Evolutionary conservation across 257 asterid species (phyloP).

Genomic region (Haberlea rhodopensis): DNA sequence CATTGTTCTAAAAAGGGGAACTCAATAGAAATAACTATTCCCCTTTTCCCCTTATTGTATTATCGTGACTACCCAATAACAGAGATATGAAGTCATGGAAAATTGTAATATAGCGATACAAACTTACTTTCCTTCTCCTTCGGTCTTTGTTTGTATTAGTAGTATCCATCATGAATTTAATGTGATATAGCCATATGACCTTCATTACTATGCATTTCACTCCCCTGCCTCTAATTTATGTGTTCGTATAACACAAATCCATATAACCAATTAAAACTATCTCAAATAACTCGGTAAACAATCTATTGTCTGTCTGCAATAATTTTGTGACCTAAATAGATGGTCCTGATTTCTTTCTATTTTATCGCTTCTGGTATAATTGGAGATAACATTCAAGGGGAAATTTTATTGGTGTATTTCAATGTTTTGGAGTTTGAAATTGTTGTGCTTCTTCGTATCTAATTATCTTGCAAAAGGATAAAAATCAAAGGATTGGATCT

Average conservation of each 20-base stretch:
- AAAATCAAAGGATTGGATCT: conserved; percentile 3
- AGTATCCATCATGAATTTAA: background rate
- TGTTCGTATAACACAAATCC: too few relatives aligned
- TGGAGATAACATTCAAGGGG: conserved; percentile 3
- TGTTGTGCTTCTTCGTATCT: background rate
- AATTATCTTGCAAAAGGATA: background rate
- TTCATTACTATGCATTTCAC: too few relatives aligned
- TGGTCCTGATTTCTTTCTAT: background rate
- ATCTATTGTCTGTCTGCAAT: conserved; percentile 8
- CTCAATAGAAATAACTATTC: background rate
- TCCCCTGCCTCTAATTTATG: too few relatives aligned
- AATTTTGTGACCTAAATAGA: background rate
- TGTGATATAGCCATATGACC: too few relatives aligned
- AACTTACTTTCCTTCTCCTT: background rate
- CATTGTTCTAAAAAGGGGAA: conserved; percentile 7
- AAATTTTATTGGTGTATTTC: background rate
- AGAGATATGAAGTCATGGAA: background rate
- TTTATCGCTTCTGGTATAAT: conserved; percentile 16
- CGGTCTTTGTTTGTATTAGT: background rate
- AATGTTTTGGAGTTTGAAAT: background rate
- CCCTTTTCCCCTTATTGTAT: background rate
- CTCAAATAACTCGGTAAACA: too few relatives aligned
- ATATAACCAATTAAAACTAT: too few relatives aligned
- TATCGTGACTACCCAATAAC: background rate
- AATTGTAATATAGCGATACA: too few relatives aligned